These are phyloP conservation scores for Penicillium thymicola DNA, from an alignment of 2,329 filamentous ascomycete species.

Conservation along the genomic window DNA sequence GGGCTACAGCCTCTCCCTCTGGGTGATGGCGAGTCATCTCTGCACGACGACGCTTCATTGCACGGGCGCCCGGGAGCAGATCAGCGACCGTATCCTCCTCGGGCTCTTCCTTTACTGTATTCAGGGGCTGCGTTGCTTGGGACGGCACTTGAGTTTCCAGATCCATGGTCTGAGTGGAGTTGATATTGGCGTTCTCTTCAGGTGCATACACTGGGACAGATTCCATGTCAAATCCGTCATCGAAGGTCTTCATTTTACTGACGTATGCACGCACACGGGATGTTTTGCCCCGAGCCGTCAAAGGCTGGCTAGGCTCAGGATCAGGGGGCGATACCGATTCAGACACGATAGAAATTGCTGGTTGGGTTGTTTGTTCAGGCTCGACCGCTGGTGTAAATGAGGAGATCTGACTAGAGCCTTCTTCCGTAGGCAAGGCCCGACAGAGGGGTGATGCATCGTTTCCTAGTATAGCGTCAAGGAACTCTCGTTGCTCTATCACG, in stretches of 20 bases:
- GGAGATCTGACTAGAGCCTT: conserved; percentile 37
- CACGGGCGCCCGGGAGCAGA: conserved; percentile 72
- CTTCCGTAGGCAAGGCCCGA: conserved; percentile 58
- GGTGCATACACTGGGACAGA: conserved; percentile 37
- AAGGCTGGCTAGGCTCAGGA: neutral
- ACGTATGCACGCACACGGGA: conserved; percentile 31
- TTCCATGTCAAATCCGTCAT: conserved; percentile 54
- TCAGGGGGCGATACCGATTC: neutral
- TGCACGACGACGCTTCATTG: conserved; percentile 73
- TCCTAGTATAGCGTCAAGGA: conserved; percentile 83
- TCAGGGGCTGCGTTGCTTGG: conserved; percentile 29
- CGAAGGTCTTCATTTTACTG: conserved; percentile 70
- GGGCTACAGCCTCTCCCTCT: conserved; percentile 15
- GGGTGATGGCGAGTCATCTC: conserved; percentile 54
- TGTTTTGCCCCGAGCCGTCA: conserved; percentile 20
- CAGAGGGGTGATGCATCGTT: conserved; percentile 72
- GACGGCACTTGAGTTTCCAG: conserved; percentile 14
- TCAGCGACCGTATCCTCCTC: conserved; percentile 63
- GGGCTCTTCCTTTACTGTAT: conserved; percentile 30
- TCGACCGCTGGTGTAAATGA: neutral
- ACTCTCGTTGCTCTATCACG: conserved; percentile 83
- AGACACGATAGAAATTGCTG: neutral
- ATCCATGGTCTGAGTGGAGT: conserved; percentile 21
- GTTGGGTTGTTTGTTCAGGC: neutral
- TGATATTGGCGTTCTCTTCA: conserved; percentile 18